Evolutionary conservation across 2,329 filamentous ascomycete genomes (phyloP).

Genomic region (Paraconiothyrium brasiliense): DNA sequence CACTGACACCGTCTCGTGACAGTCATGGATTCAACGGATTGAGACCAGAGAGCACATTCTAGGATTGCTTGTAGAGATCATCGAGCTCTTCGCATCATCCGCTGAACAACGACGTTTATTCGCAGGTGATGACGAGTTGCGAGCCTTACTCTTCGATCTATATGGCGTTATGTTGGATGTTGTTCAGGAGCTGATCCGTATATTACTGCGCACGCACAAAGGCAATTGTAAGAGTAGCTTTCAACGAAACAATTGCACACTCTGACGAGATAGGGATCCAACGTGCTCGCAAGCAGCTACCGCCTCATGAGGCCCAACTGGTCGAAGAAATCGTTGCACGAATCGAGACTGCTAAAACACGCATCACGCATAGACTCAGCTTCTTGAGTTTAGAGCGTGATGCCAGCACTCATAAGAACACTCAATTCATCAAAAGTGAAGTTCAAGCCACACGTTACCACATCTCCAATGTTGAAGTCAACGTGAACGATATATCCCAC

Average conservation of each 20-base stretch:
- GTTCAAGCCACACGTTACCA: constrained; percentile 1
- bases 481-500: not conserved
- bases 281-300: not conserved
- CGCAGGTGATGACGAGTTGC: not conserved
- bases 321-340: not conserved
- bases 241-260: not conserved
- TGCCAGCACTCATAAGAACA: not conserved
- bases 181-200: not conserved
- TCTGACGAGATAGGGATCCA: not conserved
- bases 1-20: not conserved
- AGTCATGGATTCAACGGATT: constrained; percentile 5
- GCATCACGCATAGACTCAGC: not conserved
- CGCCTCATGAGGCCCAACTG: constrained; percentile 1
- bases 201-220: constrained; percentile 6
- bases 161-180: constrained; percentile 3
- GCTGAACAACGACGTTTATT: not conserved
- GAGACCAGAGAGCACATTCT: constrained; percentile 6
- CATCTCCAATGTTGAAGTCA: not conserved
- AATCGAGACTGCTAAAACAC: not conserved
- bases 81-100: not conserved
- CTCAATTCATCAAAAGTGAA: not conserved
- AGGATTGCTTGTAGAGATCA: not conserved
- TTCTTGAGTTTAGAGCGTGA: not conserved
- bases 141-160: not conserved
- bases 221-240: not conserved